Base-by-base conservation (phyloP, 1,284 basidiomycete species). In the Cerrena zonata region DNA sequence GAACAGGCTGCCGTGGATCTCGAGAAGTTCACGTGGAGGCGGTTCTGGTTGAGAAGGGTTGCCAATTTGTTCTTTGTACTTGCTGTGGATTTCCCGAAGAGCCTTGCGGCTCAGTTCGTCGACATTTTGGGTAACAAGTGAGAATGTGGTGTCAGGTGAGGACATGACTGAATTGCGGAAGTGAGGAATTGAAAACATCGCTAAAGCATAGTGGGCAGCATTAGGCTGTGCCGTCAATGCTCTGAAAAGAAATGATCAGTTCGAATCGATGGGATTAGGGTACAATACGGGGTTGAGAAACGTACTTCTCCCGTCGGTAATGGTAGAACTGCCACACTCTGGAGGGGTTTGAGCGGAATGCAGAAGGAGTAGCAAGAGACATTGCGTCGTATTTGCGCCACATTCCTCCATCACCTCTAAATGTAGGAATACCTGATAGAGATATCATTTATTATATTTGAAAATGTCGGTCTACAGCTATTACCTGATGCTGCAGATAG, bases 1-100 rank as follows among this genome's bases (percentile, higher is more conserved):
- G 62, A 82, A 77, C 2, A 85, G 66, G 36, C 75, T 65, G 2
- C 82, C 83, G 58, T 86, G 84, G 81, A 85, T 86, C 63, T 87
- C 81, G 13, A 83, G 60, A 18, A 80, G 58, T 38, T 37, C n/a
- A 21, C 5, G 10, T 19, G 15, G 34, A 4, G n/a, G 5, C 4
- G 46, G 30, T 3, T 42, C 41, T 5, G 13, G n/a, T 10, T 15
- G 5, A 18, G 7, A 10, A 11, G 43, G 43, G 5, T 11, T 45
- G 5, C 15, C 24, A 5, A 10, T 23, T 10, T 22, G n/a, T 34
- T 7, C 7, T 7, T 15, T 7, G 10, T 10, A 22, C 15, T 25
- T 15, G 15, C 45, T 47, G 2, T 23, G 26, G n/a, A 40, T 40
- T 7, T 50, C 43, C 11, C 57, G 49, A 11, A 61, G 47, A n/a